A percentile compares a stretch with the other conserved stretches of the same genome.
Evolutionary conservation across 495 filamentous ascomycete species (phyloP).

Genomic region (Lepidopterella palustris): DNA sequence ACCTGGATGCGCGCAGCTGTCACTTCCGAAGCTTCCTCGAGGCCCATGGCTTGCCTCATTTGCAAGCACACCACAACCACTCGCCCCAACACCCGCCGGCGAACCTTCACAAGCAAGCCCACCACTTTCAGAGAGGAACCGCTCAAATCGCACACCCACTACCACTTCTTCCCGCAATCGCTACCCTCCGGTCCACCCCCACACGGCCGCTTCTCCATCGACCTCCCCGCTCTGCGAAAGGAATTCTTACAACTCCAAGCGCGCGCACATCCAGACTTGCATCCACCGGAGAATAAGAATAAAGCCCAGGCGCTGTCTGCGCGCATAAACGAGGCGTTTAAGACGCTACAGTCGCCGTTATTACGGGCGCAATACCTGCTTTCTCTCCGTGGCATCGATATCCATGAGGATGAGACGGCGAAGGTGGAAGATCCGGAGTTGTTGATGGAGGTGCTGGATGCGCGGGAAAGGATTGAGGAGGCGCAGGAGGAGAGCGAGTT

Average conservation of each 20-base stretch:
- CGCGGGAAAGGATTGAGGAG: slow-evolving; percentile 77
- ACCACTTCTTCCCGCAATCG: slow-evolving; percentile 80
- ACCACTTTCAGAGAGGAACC: slow-evolving; percentile 3
- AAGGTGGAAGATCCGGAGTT: slow-evolving; percentile 64
- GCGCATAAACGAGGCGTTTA: slow-evolving; percentile 83
- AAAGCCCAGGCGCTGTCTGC: slow-evolving; percentile 67
- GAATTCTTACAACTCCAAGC: slow-evolving; percentile 85
- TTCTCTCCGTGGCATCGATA: slow-evolving; percentile 61
- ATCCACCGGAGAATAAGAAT: slow-evolving; percentile 49
- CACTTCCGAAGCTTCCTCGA: slow-evolving; percentile 14
- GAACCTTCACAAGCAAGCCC: slow-evolving; percentile 1
- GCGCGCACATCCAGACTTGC: slow-evolving; percentile 75
- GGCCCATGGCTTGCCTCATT: no score
- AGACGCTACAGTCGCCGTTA: slow-evolving; percentile 69
- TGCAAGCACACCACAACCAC: not conserved
- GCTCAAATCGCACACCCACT: slow-evolving; percentile 49
- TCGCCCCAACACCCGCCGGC: not conserved
- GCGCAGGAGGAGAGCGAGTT: slow-evolving; percentile 60
- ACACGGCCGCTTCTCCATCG: slow-evolving; percentile 63
- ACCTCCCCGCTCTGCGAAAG: slow-evolving; percentile 56
- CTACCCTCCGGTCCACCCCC: slow-evolving; percentile 80
- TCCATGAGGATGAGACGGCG: slow-evolving; percentile 64
- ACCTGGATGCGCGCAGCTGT: slow-evolving; percentile 12
- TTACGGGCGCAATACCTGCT: slow-evolving; percentile 80
- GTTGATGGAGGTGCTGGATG: slow-evolving; percentile 82